phyloP scores from a whole-genome alignment of 129 eudicot species.

The Mikania micrantha region DNA sequence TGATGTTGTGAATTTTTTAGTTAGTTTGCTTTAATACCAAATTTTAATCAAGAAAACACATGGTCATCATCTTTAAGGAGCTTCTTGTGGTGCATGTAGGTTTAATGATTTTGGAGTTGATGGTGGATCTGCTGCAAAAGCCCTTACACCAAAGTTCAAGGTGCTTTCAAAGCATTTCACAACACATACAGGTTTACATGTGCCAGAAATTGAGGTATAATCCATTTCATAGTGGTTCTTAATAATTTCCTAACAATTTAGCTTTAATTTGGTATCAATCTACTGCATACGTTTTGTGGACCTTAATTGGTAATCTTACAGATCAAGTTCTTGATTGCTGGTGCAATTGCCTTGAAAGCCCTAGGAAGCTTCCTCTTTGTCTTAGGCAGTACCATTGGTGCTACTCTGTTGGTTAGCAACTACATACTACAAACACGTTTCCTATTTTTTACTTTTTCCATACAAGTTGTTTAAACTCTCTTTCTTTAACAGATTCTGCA shows the following conservation, averaged over 20 bases:
- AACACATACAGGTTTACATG: slow-evolving; percentile 56
- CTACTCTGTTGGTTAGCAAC: slow-evolving; percentile 57
- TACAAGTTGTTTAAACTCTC: not conserved
- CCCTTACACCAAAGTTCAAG: slow-evolving; percentile 52
- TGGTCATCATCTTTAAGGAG: not conserved
- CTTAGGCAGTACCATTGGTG: slow-evolving; percentile 76
- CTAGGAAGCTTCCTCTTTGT: slow-evolving; percentile 71
- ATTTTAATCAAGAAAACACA: not conserved
- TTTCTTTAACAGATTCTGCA: slow-evolving; percentile 52
- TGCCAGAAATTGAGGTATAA: slow-evolving; percentile 62
- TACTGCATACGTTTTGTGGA: not conserved
- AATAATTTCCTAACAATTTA: not conserved
- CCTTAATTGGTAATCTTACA: slow-evolving; percentile 20
- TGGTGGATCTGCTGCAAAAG: slow-evolving; percentile 79
- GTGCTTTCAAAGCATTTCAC: slow-evolving; percentile 57
- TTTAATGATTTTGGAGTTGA: slow-evolving; percentile 69
- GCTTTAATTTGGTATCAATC: not conserved
- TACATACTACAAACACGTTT: not conserved
- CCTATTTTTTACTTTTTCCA: not conserved
- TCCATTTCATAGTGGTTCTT: not conserved
- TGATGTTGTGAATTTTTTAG: not conserved
- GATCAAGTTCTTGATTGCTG: slow-evolving; percentile 68
- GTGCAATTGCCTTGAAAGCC: slow-evolving; percentile 55
- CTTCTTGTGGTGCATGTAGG: slow-evolving; percentile 23
- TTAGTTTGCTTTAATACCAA: not conserved